phyloP scores from a whole-genome alignment of 495 filamentous ascomycete species.

The Ramalina intermedia region DNA sequence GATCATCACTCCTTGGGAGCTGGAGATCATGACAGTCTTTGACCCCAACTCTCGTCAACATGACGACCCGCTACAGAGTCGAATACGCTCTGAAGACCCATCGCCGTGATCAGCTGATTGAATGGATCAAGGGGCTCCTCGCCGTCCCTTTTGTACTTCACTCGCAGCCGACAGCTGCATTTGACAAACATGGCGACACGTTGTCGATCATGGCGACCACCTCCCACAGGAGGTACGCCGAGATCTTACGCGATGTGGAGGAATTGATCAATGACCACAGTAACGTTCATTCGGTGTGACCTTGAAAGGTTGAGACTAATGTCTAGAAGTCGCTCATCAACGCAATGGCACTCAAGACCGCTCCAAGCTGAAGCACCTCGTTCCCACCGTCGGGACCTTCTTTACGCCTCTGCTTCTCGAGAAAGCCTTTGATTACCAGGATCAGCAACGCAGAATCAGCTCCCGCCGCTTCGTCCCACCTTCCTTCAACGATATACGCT shows the following conservation, averaged over 20 bases:
- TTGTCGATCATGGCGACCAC: constrained; percentile 32
- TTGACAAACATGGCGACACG: constrained; percentile 20
- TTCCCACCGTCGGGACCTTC: constrained; percentile 79
- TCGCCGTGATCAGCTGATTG: constrained; percentile 27
- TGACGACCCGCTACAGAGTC: constrained; percentile 86
- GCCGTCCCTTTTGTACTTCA: constrained; percentile 96
- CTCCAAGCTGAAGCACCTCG: constrained; percentile 85
- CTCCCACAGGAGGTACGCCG: constrained; percentile 69
- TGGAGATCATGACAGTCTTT: no score
- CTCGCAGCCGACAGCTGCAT: constrained; percentile 79
- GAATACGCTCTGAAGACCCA: constrained; percentile 36
- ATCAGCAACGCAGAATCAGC: constrained; percentile 70
- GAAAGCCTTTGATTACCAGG: constrained; percentile 84
- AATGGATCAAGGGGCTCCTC: constrained; percentile 72
- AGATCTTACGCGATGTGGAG: constrained; percentile 93
- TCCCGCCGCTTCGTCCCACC: constrained; percentile 87
- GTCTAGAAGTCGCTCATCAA: constrained; percentile 51
- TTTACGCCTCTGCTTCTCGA: constrained; percentile 78
- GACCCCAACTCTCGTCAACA: constrained; percentile 21
- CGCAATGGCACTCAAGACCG: constrained; percentile 42
- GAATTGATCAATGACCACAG: constrained; percentile 84
- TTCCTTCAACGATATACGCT: constrained; percentile 91
- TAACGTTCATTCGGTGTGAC: constrained; percentile 24
- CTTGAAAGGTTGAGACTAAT: constrained; percentile 1
- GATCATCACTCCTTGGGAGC: no score